Evolutionary conservation across 148 eudicot genomes (phyloP).

Genomic region (Diospyros kaki): DNA sequence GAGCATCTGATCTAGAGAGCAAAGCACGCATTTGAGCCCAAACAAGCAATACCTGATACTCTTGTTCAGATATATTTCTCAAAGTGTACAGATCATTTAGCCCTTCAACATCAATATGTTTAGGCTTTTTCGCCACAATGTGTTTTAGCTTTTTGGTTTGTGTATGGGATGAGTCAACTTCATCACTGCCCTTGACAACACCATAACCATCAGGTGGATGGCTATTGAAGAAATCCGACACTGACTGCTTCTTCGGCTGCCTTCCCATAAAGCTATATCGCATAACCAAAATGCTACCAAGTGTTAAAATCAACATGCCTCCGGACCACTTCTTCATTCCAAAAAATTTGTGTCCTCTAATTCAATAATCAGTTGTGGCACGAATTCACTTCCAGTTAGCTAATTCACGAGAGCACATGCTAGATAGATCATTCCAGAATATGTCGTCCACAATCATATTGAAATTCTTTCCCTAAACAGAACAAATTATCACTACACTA

Average conservation of each 20-base stretch:
- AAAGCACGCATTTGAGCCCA: slow-evolving; percentile 40
- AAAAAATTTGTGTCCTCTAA: not conserved
- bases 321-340: slow-evolving; percentile 54
- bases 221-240: slow-evolving; percentile 43
- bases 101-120: slow-evolving; percentile 32
- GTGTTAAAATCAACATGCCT: slow-evolving; percentile 31
- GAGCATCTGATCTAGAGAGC: slow-evolving; percentile 51
- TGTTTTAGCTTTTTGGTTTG: not conserved
- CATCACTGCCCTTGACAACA: not conserved
- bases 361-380: not conserved
- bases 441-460: too few relatives aligned
- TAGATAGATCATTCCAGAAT: too few relatives aligned
- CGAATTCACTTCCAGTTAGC: not conserved
- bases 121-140: slow-evolving; percentile 20
- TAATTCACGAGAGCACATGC: not conserved
- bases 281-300: slow-evolving; percentile 35
- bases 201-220: slow-evolving; percentile 20
- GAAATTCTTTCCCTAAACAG: too few relatives aligned
- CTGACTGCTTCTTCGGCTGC: slow-evolving; percentile 38
- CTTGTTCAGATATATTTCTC: slow-evolving; percentile 27
- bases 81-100: slow-evolving; percentile 31
- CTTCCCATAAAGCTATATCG: slow-evolving; percentile 33
- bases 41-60: slow-evolving; percentile 33
- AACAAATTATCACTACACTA: too few relatives aligned
- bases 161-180: not conserved